Base-by-base conservation (phyloP, 768 basidiomycete species). In the Leccinellum luteum region DNA sequence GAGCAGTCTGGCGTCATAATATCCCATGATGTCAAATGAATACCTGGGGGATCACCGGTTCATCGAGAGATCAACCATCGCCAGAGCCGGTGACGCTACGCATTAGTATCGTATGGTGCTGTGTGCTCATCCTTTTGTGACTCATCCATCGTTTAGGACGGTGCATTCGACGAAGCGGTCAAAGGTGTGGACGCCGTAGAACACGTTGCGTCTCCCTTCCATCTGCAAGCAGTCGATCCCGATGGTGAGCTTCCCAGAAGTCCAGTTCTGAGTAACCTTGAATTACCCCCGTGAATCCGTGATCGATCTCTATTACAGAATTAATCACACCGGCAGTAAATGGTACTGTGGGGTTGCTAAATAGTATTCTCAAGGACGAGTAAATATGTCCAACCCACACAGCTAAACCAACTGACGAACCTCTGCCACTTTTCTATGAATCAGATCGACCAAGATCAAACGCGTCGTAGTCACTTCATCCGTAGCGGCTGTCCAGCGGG, bases 141-240 rank as follows among this genome's bases (percentile, higher is more conserved):
- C 19, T 3, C 17, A 23, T n/a, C 1, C 14, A 17, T 48, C 45
- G 17, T 27, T 19, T 32, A 85, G 84, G 79, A 79, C 3, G 83
- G 82, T 7, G 88, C 86, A 1, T 94, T 92, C 60, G 89, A 93
- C 67, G 84, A 90, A 51, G 90, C 85, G 0, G 87, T 92, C 57
- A 82, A 85, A 68, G 89, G 80, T 1, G 84, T 92, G 8, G 85
- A 90, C 57, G 91, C 80, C 0, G 82, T 94, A 51, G 79, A 75
- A 35, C 90, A 90, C 64, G 83, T 78, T 4, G 87, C 87, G 0
- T 89, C 87, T 1, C 88, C 89, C 1, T 79, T 85, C 64, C 73
- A 79, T 54, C 59, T 75, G 25, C 72, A 78, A 1, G 77, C 74
- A 1, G 72, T 75, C n/a, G 77, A 84, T 38, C 80, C 80, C 3